A percentile compares a stretch with the other conserved stretches of the same genome.
Evolutionary conservation across 2,329 filamentous ascomycete species (phyloP).

Genomic region (Leptographium lundbergii): DNA sequence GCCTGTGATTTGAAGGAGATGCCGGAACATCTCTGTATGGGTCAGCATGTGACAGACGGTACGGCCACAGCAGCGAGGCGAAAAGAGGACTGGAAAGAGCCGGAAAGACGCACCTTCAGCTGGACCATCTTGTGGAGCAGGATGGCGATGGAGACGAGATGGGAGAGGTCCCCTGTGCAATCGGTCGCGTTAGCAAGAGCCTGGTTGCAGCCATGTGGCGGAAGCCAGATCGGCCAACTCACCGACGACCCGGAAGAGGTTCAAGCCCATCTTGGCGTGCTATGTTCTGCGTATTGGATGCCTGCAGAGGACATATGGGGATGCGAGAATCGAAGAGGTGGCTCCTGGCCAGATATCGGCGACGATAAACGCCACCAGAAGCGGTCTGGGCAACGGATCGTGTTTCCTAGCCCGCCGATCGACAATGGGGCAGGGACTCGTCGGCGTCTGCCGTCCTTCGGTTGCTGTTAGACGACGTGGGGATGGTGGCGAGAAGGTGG

Average conservation of each 20-base stretch:
- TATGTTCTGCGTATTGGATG: neutral
- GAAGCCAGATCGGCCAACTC: neutral
- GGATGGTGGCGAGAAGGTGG: neutral
- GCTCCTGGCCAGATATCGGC: neutral
- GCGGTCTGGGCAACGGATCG: neutral
- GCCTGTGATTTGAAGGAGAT: slow-evolving; percentile 99
- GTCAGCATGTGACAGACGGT: slow-evolving; percentile 5
- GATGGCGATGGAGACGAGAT: slow-evolving; percentile 87
- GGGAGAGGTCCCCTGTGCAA: slow-evolving; percentile 74
- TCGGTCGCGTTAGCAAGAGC: neutral
- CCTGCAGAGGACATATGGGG: neutral
- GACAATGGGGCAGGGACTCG: neutral
- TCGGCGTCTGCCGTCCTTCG: neutral
- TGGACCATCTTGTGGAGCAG: slow-evolving; percentile 93
- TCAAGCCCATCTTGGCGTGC: slow-evolving; percentile 33
- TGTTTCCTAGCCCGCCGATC: neutral
- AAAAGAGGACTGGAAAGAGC: neutral
- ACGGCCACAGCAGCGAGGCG: neutral
- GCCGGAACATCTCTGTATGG: slow-evolving; percentile 76
- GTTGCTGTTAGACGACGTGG: neutral
- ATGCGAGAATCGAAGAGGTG: neutral
- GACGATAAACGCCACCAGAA: neutral
- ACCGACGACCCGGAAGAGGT: slow-evolving; percentile 47
- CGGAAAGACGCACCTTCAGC: slow-evolving; percentile 56
- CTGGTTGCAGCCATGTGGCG: neutral